Conservation (phyloP, 306 rosid genomes). For the Alnus glutinosa region DNA sequence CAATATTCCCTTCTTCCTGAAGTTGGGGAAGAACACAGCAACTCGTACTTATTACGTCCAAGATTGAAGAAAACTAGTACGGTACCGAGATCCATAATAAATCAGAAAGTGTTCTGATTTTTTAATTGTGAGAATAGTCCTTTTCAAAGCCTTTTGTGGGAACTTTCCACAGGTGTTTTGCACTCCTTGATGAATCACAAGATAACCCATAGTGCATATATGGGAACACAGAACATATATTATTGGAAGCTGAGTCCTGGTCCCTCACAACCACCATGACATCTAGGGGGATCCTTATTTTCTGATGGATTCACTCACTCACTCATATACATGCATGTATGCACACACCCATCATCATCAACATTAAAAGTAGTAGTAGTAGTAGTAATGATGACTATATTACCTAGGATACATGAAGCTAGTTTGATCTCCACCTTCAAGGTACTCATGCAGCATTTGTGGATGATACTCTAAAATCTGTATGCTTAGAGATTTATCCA, state of each 20-base stretch:
- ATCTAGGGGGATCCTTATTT: background rate
- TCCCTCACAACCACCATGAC: background rate
- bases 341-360: background rate
- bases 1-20: slow-evolving; percentile 4
- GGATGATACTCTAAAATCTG: slow-evolving; percentile 80
- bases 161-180: background rate
- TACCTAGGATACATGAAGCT: slow-evolving; percentile 74
- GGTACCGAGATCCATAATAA: background rate
- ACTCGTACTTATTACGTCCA: background rate
- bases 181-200: background rate
- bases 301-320: background rate
- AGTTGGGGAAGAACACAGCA: background rate
- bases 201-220: background rate
- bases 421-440: slow-evolving; percentile 47
- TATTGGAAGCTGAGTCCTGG: background rate
- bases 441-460: slow-evolving; percentile 61
- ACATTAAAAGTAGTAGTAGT: background rate
- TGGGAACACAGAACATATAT: too few relatives aligned
- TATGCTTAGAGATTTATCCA: slow-evolving; percentile 40
- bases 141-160: background rate
- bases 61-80: background rate
- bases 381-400: background rate
- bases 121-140: background rate
- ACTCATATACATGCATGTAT: background rate
- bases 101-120: background rate